Percentiles rank a stretch among this genome's conserved stretches.
These are phyloP conservation scores for Raffaelea arxii DNA, from an alignment of 2,329 filamentous ascomycete genomes.

Conservation along the genomic window DNA sequence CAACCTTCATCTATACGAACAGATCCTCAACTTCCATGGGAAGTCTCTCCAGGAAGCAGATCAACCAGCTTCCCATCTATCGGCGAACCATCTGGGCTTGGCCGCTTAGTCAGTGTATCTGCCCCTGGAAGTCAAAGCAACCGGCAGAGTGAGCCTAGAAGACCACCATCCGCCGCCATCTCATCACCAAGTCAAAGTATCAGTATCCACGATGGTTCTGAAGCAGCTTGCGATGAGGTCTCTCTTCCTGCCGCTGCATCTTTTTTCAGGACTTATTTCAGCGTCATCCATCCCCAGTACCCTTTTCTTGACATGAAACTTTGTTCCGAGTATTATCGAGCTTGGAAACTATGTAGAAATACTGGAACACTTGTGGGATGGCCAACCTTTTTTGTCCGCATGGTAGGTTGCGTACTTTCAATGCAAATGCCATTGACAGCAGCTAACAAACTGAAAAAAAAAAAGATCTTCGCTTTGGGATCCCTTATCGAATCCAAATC, in stretches of 20 bases:
- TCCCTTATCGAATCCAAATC: slow-evolving; percentile 5
- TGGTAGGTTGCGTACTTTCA: background rate
- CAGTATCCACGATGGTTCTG: too few species aligned
- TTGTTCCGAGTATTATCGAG: slow-evolving; percentile 4
- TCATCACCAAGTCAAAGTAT: too few species aligned
- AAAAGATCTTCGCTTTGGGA: slow-evolving; percentile 8
- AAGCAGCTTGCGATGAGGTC: slow-evolving; percentile 1
- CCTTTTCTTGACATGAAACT: slow-evolving; percentile 7
- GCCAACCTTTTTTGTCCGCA: slow-evolving; percentile 9
- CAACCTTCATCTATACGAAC: too few species aligned
- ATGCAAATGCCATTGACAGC: background rate
- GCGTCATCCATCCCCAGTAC: slow-evolving; percentile 7
- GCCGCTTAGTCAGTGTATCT: too few species aligned
- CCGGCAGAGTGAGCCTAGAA: too few species aligned
- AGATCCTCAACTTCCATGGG: too few species aligned
- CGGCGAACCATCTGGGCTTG: too few species aligned
- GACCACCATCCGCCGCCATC: too few species aligned
- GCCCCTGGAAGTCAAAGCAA: too few species aligned
- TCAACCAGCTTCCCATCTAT: too few species aligned
- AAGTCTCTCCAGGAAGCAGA: too few species aligned
- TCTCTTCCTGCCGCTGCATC: slow-evolving; percentile 3
- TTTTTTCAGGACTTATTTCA: slow-evolving; percentile 7
- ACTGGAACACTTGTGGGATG: slow-evolving; percentile 1
- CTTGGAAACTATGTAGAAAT: background rate
- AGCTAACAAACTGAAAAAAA: background rate